Conservation (phyloP, 202 grass and related monocot genomes). For the Hordeum pubiflorum region DNA sequence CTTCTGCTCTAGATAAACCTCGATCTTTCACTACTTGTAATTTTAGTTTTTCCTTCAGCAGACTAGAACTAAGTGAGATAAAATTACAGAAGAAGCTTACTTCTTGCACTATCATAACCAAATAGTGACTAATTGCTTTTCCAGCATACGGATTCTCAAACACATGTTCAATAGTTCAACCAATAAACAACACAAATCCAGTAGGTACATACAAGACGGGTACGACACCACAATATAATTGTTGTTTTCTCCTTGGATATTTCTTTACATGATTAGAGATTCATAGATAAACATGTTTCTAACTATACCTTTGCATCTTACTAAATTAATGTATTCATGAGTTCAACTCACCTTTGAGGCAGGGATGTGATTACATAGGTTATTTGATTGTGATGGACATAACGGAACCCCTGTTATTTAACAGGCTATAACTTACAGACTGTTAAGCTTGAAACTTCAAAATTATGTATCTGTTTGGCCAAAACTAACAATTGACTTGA, state of each 20-base stretch:
- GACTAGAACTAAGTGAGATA: background rate
- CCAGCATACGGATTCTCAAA: background rate
- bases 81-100: constrained; percentile 1
- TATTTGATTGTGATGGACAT: background rate
- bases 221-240: background rate
- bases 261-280: background rate
- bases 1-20: background rate
- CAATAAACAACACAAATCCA: background rate
- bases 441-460: background rate
- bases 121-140: background rate
- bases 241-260: background rate
- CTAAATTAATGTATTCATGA: background rate
- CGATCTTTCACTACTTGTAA: background rate
- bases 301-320: background rate
- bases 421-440: background rate
- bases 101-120: background rate
- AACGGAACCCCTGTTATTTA: background rate
- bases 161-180: background rate
- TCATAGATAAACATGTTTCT: background rate
- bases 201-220: background rate
- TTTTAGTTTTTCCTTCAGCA: background rate
- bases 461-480: background rate
- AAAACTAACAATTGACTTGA: background rate
- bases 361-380: background rate
- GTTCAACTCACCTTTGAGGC: background rate